phyloP scores from a whole-genome alignment of 1,284 basidiomycete species.

The Macrocybe sp. region DNA sequence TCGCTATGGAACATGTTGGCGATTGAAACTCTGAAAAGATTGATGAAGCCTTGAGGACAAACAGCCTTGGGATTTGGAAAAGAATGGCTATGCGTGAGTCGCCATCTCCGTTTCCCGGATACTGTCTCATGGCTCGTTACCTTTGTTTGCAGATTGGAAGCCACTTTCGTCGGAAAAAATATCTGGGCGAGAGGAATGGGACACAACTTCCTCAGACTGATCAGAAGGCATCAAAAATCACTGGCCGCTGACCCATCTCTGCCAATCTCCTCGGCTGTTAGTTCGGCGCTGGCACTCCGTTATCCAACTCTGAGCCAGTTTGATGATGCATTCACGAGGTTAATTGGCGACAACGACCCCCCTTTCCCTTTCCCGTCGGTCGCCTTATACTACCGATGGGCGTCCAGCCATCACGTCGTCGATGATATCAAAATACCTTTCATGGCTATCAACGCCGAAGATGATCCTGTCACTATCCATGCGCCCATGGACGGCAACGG shows the following conservation, averaged over 20 bases:
- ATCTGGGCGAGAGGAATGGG: constrained; percentile 83
- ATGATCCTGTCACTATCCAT: constrained; percentile 81
- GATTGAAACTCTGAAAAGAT: too few relatives aligned
- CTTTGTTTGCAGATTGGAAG: constrained; percentile 45
- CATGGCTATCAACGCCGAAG: constrained; percentile 80
- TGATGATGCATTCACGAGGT: constrained; percentile 61
- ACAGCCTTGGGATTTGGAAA: constrained; percentile 71
- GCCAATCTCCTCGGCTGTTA: constrained; percentile 41
- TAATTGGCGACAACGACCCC: constrained; percentile 72
- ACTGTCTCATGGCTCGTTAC: neutral
- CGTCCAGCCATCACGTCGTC: constrained; percentile 46
- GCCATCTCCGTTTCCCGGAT: constrained; percentile 1
- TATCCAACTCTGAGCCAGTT: constrained; percentile 53
- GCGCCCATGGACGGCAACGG: constrained; percentile 51
- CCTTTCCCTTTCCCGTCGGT: constrained; percentile 74
- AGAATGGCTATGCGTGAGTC: constrained; percentile 40
- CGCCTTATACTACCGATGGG: constrained; percentile 78
- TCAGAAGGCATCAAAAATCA: constrained; percentile 50
- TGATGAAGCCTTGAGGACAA: constrained; percentile 3
- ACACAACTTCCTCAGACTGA: constrained; percentile 63
- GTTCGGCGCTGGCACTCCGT: constrained; percentile 38
- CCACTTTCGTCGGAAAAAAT: constrained; percentile 55
- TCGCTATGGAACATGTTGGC: constrained; percentile 11
- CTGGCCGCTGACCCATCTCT: constrained; percentile 40
- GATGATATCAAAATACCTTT: constrained; percentile 59